Evolutionary conservation across 768 basidiomycete species (phyloP), one percentile per base, ranked within the genome.

Genomic region (Exsudoporus frostii): DNA sequence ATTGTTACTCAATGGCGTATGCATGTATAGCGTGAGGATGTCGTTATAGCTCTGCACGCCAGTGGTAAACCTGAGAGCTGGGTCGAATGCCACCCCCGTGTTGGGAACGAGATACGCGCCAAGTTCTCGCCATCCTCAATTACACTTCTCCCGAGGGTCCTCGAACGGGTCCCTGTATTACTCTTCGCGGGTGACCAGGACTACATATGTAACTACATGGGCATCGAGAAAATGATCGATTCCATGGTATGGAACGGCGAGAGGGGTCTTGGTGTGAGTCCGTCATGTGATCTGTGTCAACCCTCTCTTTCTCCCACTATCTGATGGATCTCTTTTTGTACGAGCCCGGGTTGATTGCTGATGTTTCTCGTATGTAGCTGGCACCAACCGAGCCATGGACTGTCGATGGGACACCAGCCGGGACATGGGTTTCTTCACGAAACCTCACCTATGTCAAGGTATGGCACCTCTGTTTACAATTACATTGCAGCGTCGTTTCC

Each of bases 161-260:
- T 98, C 29, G 83, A 86, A 57, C 79, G 79, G 56, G 86, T 98
- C 19, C 86, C 88, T 1, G 80, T 98, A n/a, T 66, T 99, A 58
- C 76, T 99, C 42, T 99, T 97, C 61, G 92, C 85, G 0, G 97
- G 97, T 7, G 94, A 97, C 67, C 90, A 98, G 69, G 97, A 98
- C 68, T 74, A 94, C 39, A 97, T 99, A 56, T 98, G 97, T 75
- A 98, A 98, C 69, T 88, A 97, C 68, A 77, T 95, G 47, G 97
- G 97, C 4, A 76, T 92, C 54, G 94, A 98, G 71, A 79, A 79
- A 53, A 84, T 90, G 80, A 89, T 98, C 43, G 84, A 88, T 56
- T 74, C 79, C 27, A 74, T 99, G 78, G 77, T 79, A 3, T 99
- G 96, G 96, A 88, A 84, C 53, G 94, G 93, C 2, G 85, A 70